Base-by-base conservation (phyloP, 345 rosid species). In the Linum usitatissimum region DNA sequence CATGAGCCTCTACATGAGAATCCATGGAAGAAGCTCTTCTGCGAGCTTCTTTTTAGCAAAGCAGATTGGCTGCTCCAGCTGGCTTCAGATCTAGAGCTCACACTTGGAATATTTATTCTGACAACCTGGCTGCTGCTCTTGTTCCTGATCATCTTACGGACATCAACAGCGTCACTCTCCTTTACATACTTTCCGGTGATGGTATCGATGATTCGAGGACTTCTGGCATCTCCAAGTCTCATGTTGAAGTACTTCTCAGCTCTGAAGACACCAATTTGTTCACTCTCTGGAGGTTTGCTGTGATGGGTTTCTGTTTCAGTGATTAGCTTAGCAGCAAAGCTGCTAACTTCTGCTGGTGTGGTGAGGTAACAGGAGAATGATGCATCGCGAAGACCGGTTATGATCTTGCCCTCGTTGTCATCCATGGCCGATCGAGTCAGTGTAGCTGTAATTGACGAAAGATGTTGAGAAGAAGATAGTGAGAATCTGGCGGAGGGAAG, bases 171-270 rank as follows among this genome's bases (percentile, higher is more conserved):
- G 51, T 59, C 67, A 28, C 62, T 69, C 57, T 45, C 67, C 36
- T 53, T 12, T 4, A 20, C 66, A 57, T 6, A 55, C 39, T 63
- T 66, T 18, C 62, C 69, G 19, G 61, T 31, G n/a, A 68, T 42
- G 53, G 34, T 45, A 30, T 30, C 57, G 10, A 63, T 51, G 13
- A 59, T 62, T 53, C 59, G 65, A 31, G 82, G 68, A 60, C 61
- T 56, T 6, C 62, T 20, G 8, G 23, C 68, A 45, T 53, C 73
- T 28, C 73, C 84, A 9, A 75, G 61, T 53, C 60, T 75, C 80
- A 65, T 71, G 63, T 78, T 81, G 78, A 78, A 78, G 74, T 86
- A 83, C 64, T 67, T 81, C 59, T 83, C 85, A 30, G 91, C 85
- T 8, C 70, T 76, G 55, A 83, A 83, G 30, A 86, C 75, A 2